Percentiles rank a stretch among this genome's conserved stretches.
These are phyloP conservation scores for Fusarium nurragi DNA, from an alignment of 2,329 filamentous ascomycete genomes.

Conservation along the genomic window DNA sequence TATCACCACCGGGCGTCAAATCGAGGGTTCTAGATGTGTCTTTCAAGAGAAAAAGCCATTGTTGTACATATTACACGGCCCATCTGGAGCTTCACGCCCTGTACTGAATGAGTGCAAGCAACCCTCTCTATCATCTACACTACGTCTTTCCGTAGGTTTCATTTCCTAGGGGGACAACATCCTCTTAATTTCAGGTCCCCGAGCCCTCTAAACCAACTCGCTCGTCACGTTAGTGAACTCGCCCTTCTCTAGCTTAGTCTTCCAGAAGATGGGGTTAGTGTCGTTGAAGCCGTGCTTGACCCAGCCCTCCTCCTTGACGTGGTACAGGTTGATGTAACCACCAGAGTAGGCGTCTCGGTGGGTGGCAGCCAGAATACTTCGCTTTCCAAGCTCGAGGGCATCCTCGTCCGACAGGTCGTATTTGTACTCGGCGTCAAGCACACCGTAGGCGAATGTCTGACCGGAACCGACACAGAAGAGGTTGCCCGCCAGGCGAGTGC, in stretches of 20 bases:
- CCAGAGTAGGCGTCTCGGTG: conserved; percentile 99
- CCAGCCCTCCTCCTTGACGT: conserved; percentile 99
- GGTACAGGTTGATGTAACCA: conserved; percentile 98
- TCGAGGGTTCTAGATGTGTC: conserved; percentile 5
- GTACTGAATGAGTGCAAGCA: conserved; percentile 20
- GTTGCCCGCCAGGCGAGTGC: conserved; percentile 90
- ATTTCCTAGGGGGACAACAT: neutral
- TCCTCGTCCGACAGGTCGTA: conserved; percentile 90
- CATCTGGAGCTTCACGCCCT: conserved; percentile 19
- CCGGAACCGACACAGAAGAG: conserved; percentile 98
- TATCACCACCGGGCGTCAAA: conserved; percentile 5
- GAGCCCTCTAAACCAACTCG: conserved; percentile 63
- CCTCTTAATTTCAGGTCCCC: conserved; percentile 11
- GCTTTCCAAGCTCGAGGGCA: conserved; percentile 86
- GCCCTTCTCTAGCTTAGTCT: conserved; percentile 97
- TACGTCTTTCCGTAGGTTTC: conserved; percentile 11
- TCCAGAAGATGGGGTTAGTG: conserved; percentile 99
- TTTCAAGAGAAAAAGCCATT: conserved; percentile 43
- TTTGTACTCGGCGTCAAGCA: conserved; percentile 92
- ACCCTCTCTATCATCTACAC: conserved; percentile 31
- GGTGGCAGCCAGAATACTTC: conserved; percentile 94
- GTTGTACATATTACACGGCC: conserved; percentile 44
- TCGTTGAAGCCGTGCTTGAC: conserved; percentile 98
- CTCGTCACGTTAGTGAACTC: conserved; percentile 97
- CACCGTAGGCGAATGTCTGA: conserved; percentile 98